phyloP scores from a whole-genome alignment of 768 basidiomycete species.

The Russula emetica region DNA sequence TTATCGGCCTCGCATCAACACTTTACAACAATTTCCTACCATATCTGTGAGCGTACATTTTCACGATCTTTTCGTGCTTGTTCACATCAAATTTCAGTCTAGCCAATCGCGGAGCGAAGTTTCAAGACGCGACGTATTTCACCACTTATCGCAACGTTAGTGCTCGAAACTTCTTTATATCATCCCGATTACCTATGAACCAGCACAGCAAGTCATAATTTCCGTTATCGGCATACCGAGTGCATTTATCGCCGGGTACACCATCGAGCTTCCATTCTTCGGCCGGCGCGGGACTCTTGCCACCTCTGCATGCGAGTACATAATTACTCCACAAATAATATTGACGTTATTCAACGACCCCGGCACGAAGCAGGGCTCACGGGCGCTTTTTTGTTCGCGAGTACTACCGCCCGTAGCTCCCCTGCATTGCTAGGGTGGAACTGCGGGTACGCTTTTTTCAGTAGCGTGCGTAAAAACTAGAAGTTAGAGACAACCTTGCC shows the following conservation, averaged over 20 bases:
- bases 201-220: constrained; percentile 61
- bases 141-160: constrained; percentile 39
- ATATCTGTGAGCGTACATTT: constrained; percentile 31
- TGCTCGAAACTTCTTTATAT: not conserved
- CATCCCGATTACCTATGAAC: not conserved
- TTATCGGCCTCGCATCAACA: constrained; percentile 37
- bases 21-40: constrained; percentile 40
- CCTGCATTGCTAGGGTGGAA: constrained; percentile 74
- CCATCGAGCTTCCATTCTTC: constrained; percentile 59
- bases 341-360: constrained; percentile 43
- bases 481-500: not conserved
- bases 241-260: constrained; percentile 65
- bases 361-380: constrained; percentile 57
- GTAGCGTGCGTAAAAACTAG: constrained; percentile 42
- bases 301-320: constrained; percentile 53
- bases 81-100: constrained; percentile 29
- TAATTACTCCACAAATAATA: constrained; percentile 14
- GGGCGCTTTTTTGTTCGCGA: constrained; percentile 68
- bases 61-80: not conserved
- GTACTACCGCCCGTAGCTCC: constrained; percentile 68
- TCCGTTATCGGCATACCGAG: constrained; percentile 49
- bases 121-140: constrained; percentile 36
- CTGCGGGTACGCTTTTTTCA: constrained; percentile 65
- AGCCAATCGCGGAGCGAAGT: constrained; percentile 36
- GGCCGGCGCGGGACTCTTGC: constrained; percentile 67